These are phyloP conservation scores for Drechslerella coelobrocha DNA, from an alignment of 2,329 filamentous ascomycete species.

Conservation along the genomic window DNA sequence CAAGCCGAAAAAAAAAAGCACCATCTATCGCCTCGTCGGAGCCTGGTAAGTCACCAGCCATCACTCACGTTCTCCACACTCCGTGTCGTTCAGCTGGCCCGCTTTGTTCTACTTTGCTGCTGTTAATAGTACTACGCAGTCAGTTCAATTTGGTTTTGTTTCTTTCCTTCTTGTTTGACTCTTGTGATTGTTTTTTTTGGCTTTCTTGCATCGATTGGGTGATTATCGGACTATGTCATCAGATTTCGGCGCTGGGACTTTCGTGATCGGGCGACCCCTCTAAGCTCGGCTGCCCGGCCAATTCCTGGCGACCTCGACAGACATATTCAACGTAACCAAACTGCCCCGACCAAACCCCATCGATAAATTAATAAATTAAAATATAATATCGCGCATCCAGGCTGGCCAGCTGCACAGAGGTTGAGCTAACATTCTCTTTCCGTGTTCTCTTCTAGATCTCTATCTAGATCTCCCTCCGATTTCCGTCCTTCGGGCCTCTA, in stretches of 20 bases:
- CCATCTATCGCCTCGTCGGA: not conserved
- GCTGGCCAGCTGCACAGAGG: no score
- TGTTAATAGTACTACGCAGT: no score
- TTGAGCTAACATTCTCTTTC: not conserved
- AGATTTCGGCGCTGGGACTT: conserved; percentile 31
- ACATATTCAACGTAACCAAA: no score
- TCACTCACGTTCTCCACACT: conserved; percentile 29
- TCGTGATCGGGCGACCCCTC: conserved; percentile 37
- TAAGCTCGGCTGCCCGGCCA: not conserved
- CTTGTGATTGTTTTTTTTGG: conserved; percentile 3
- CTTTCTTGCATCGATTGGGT: conserved; percentile 28
- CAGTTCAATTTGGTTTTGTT: no score
- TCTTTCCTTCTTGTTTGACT: not conserved
- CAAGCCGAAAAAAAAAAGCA: no score
- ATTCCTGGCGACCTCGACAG: not conserved
- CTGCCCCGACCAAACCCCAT: no score
- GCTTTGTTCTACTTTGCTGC: no score
- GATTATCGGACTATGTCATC: conserved; percentile 48
- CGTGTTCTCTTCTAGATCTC: conserved; percentile 1
- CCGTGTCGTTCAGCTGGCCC: no score
- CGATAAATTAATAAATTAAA: no score
- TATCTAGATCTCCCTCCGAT: not conserved
- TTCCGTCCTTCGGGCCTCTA: not conserved
- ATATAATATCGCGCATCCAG: no score
- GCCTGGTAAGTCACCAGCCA: conserved; percentile 34